Conservation (phyloP, 345 rosid genomes). For the Stellera chamaejasme region DNA sequence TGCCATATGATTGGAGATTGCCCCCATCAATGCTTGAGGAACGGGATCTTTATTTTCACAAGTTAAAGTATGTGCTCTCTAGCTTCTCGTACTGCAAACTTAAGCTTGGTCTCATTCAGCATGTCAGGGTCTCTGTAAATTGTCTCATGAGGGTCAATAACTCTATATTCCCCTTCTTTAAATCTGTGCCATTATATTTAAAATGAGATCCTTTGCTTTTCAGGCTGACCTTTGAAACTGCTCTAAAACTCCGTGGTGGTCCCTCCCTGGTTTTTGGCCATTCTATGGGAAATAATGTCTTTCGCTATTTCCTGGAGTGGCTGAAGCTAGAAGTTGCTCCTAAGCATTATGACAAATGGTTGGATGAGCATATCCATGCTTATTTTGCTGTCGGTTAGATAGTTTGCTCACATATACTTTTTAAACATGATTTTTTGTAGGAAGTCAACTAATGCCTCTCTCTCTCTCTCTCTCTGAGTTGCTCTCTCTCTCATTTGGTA, state of each 20-base stretch:
- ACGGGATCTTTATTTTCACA: constrained; percentile 96
- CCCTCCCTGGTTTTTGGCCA: constrained; percentile 94
- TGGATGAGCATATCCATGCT: constrained; percentile 90
- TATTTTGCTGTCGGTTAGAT: constrained; percentile 89
- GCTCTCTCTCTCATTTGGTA: constrained; percentile 10
- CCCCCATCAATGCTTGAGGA: constrained; percentile 93
- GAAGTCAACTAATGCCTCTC: constrained; percentile 8
- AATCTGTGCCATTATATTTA: neutral
- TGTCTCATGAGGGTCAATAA: too few species aligned
- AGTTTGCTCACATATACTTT: constrained; percentile 1
- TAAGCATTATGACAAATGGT: constrained; percentile 78
- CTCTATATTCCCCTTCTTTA: too few species aligned
- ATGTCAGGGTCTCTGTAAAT: neutral
- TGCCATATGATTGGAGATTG: constrained; percentile 96
- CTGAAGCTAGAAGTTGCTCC: constrained; percentile 98
- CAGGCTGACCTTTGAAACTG: constrained; percentile 95
- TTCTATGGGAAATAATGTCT: constrained; percentile 94
- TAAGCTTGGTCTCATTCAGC: neutral
- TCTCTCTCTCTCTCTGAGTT: constrained; percentile 7
- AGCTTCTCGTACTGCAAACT: constrained; percentile 1
- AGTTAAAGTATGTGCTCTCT: constrained; percentile 65
- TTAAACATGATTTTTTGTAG: constrained; percentile 6
- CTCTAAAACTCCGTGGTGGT: constrained; percentile 84
- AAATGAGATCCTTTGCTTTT: constrained; percentile 10
- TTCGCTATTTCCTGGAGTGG: constrained; percentile 98